Evolutionary conservation across 108 stramenopile genomes (phyloP).

Genomic region (Skeletonema costatum): DNA sequence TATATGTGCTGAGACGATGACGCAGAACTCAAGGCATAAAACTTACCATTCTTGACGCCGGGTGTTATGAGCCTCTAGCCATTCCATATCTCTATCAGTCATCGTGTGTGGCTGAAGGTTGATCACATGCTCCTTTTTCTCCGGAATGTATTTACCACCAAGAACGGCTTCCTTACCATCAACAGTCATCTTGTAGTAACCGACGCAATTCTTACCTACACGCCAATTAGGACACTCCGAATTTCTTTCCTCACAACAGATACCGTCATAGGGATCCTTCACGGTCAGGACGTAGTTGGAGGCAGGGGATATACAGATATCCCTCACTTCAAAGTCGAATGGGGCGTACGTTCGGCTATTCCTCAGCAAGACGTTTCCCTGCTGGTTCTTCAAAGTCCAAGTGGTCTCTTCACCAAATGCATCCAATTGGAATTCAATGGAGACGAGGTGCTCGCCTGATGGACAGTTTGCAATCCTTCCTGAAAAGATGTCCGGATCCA

Average conservation of each 20-base stretch:
- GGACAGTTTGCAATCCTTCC: not conserved
- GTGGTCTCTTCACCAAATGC: not conserved
- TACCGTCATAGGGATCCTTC: not conserved
- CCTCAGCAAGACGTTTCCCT: not conserved
- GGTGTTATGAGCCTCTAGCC: slow-evolving; percentile 31
- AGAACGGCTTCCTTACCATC: not conserved
- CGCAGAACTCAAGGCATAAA: no score
- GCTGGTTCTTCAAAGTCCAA: not conserved
- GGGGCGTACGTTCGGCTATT: not conserved
- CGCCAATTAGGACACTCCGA: not conserved
- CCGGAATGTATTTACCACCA: not conserved
- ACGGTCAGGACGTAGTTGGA: not conserved
- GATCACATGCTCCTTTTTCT: not conserved
- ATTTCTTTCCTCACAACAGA: not conserved
- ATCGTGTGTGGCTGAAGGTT: not conserved
- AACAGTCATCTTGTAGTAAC: not conserved
- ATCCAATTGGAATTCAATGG: not conserved
- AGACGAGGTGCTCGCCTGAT: not conserved
- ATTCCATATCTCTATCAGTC: slow-evolving; percentile 3
- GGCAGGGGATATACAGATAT: not conserved
- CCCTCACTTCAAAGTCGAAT: not conserved
- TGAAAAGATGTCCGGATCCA: not conserved
- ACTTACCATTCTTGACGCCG: slow-evolving; percentile 5
- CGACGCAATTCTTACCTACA: not conserved
- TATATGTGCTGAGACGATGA: no score